Evolutionary conservation across 176 grass and related monocot species (phyloP).

Genomic region (Hordeum marinum): DNA sequence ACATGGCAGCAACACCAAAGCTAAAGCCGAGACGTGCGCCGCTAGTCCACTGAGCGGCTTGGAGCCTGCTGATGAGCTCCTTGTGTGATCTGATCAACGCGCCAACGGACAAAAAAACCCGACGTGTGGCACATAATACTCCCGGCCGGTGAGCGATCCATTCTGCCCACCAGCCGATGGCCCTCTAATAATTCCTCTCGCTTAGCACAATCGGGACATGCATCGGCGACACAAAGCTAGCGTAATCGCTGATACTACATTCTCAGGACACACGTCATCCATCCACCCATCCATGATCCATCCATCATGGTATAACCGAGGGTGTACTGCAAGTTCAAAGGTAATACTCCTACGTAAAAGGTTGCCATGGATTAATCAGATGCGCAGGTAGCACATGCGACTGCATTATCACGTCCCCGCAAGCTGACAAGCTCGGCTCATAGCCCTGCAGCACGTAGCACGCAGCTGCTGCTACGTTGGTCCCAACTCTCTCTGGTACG

Average conservation of each 20-base stretch:
- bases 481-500: conserved; percentile 19
- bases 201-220: too few species aligned
- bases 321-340: neutral
- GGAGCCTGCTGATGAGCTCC: neutral
- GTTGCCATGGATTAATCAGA: neutral
- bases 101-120: conserved; percentile 1
- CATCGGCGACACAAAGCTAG: too few species aligned
- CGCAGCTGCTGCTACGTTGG: neutral
- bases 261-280: too few species aligned
- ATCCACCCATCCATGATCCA: neutral
- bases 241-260: neutral
- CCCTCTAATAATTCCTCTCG: too few species aligned
- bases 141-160: conserved; percentile 32
- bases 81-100: neutral
- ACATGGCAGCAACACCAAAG: neutral
- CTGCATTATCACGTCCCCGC: neutral
- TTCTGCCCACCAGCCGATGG: neutral
- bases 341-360: neutral
- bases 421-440: conserved; percentile 26
- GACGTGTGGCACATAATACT: neutral
- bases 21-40: neutral
- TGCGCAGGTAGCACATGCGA: conserved; percentile 12
- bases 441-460: neutral
- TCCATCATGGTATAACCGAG: neutral
- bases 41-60: neutral